Evolutionary conservation across 192 early-diverging fungal genomes (phyloP), one percentile per base, ranked within the genome.

Genomic region (Diversispora eburnea): DNA sequence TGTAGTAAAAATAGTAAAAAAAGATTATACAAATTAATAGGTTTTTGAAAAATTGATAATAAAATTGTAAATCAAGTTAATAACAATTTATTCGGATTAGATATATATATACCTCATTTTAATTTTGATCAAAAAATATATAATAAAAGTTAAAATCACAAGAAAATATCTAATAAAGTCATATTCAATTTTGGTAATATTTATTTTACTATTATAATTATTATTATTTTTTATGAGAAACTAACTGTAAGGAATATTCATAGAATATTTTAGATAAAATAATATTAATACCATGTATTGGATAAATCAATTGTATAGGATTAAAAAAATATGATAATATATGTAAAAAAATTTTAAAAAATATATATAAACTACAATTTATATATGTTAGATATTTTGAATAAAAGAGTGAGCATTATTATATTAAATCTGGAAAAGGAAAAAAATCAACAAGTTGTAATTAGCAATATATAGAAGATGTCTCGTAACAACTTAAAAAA

Each of bases 311-410:
- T 55, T 55, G 19, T 55, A 12, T n/a, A 55, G 13, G 15, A 55
- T 55, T 55, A 55, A 55, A 55, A 55, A 1, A 55, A 55, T 55
- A 55, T 55, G 52, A 55, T 55, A 15, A 55, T 55, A 55, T 55
- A 55, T 55, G 10, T 12, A 55, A 55, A 55, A 55, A 15, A 55
- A 15, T 8, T 55, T 33, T 2, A 33, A 1, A 55, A 55, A 55
- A 55, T 55, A 55, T 12, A 55, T 15, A 55, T 55, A 55, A 8
- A 55, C 10, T 12, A 12, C 4, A 8, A 55, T 55, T 55, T 55
- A 55, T 55, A 55, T 55, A 8, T 55, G 10, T n/a, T 10, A 12
- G 4, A 55, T 55, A 8, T 55, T 55, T 55, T 55, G 19, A 12
- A 55, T 0, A 12, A 10, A 55, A 55, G 13, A 8, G 10, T 55